Evolutionary conservation across 768 basidiomycete species (phyloP).

Genomic region (Podaxis sp.): DNA sequence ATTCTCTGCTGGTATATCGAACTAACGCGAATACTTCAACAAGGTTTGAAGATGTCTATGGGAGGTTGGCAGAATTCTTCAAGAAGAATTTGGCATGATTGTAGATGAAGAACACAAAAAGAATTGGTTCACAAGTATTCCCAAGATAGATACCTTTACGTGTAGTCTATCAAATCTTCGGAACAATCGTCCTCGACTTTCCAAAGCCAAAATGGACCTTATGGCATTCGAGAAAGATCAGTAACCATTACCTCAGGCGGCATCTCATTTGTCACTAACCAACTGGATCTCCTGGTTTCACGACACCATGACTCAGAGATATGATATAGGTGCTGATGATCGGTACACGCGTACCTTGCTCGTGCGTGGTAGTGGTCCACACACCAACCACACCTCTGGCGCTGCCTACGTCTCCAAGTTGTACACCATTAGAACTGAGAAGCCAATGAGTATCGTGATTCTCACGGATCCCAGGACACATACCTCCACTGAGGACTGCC

Average conservation of each 20-base stretch:
- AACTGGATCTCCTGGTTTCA: slow-evolving; percentile 56
- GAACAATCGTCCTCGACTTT: slow-evolving; percentile 46
- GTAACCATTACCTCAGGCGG: background rate
- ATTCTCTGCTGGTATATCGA: background rate
- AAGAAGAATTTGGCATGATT: slow-evolving; percentile 28
- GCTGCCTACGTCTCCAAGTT: slow-evolving; percentile 65
- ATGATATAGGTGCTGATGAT: background rate
- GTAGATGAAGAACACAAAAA: background rate
- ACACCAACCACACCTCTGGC: slow-evolving; percentile 65
- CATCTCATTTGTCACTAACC: slow-evolving; percentile 36
- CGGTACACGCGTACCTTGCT: slow-evolving; percentile 40
- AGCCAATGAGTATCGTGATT: background rate
- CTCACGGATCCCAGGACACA: slow-evolving; percentile 16
- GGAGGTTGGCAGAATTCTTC: slow-evolving; percentile 50
- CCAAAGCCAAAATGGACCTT: slow-evolving; percentile 77
- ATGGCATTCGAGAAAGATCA: background rate
- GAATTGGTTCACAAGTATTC: background rate
- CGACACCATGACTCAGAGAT: background rate
- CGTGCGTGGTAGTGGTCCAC: slow-evolving; percentile 67
- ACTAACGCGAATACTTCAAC: background rate
- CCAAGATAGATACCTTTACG: slow-evolving; percentile 16
- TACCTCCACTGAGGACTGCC: slow-evolving; percentile 61
- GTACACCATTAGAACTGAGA: slow-evolving; percentile 63
- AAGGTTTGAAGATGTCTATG: slow-evolving; percentile 57
- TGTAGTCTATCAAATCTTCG: slow-evolving; percentile 36